Evolutionary conservation across 1,284 basidiomycete genomes (phyloP).

Genomic region (Trichosporon asahii): DNA sequence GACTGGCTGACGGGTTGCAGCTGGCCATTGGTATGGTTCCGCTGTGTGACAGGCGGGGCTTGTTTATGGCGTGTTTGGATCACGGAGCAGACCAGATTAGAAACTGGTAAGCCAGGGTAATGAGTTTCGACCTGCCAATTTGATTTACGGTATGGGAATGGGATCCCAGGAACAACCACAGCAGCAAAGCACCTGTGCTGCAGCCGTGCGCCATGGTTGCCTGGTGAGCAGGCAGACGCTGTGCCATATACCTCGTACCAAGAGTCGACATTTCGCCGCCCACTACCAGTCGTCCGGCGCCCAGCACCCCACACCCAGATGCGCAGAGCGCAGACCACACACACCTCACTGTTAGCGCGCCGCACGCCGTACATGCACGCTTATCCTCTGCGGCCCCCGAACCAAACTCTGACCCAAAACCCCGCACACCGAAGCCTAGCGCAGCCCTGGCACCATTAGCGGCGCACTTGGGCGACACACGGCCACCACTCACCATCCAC

Average conservation of each 20-base stretch:
- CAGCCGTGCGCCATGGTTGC: too few relatives aligned
- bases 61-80: neutral
- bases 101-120: neutral
- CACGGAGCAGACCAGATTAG: neutral
- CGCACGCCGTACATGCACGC: too few relatives aligned
- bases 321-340: too few relatives aligned
- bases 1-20: neutral
- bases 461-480: neutral
- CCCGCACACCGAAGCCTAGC: neutral
- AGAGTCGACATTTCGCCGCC: neutral
- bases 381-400: neutral
- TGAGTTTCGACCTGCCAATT: constrained; percentile 9
- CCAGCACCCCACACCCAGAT: neutral
- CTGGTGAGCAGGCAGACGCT: too few relatives aligned
- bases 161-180: neutral
- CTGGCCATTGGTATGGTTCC: too few relatives aligned
- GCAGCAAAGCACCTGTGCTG: too few relatives aligned
- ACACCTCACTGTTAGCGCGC: too few relatives aligned
- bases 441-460: neutral
- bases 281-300: too few relatives aligned
- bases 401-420: neutral
- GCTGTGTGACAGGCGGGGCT: neutral
- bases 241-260: too few relatives aligned
- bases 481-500: neutral
- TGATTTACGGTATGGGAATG: neutral